Base-by-base conservation (phyloP, 2,329 filamentous ascomycete species). In the Rosellinia necatrix region DNA sequence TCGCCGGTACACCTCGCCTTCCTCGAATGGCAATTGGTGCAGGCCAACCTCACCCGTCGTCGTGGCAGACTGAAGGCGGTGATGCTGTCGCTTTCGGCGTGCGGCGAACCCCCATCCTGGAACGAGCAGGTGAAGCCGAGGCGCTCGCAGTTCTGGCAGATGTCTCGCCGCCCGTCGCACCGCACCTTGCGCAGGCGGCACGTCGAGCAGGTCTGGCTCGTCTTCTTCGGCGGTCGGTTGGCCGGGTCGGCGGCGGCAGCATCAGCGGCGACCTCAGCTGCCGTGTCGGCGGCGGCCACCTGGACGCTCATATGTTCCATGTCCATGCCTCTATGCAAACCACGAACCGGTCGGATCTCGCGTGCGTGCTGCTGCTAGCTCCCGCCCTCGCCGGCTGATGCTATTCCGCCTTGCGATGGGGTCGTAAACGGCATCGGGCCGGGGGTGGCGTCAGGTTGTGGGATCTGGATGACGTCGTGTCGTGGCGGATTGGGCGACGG, bases 1-100 rank as follows among this genome's bases (percentile, higher is more conserved):
- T 82, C 78, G n/a, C 82, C 82, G 49, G 78, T 83, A 70, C 82
- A 85, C 44, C 81, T 74, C 25, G 82, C 82, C 66, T 85, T 85
- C 62, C 81, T 75, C 29, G 79, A 78, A 60, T 85, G 82, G 67
- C 82, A 85, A 64, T 77, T 82, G 64, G 80, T 75, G 62, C 82
- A 85, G 24, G 82, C 82, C 67, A 82, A 76, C 40, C 81, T 76
- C 38, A 83, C 82, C 19, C 82, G 79, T 32, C 81, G 77, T 35
- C 81, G 73, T 6, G 81, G 78, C 47, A 82, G 66, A n/a, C 74
- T 71, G 46, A 76, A 75, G 41, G 74, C 67, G 10, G 75, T 74
- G 25, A 74, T 63, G 50, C 73, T 67, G 49, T 71, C 69, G 51
- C 62, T 61, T 51, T 71, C 69, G 56, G 59, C 66, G 59, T 70